phyloP scores from a whole-genome alignment of 2,329 filamentous ascomycete genomes.

The Microdochium trichocladiopsis region DNA sequence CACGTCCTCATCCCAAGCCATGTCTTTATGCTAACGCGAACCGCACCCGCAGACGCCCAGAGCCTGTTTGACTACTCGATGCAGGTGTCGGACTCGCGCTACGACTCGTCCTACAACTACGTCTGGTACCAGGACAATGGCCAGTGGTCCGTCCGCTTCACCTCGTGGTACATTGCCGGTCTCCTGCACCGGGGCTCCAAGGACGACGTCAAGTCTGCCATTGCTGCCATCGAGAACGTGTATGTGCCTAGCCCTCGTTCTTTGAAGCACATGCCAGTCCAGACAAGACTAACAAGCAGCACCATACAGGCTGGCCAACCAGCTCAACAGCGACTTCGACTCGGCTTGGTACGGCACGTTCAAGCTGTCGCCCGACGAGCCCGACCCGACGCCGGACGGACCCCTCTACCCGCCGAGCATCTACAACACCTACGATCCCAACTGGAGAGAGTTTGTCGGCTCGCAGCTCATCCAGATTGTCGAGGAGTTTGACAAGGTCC shows the following conservation, averaged over 20 bases:
- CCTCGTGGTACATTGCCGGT: constrained; percentile 31
- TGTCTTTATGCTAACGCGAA: not conserved
- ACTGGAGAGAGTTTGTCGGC: constrained; percentile 30
- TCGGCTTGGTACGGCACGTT: constrained; percentile 33
- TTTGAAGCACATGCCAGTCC: not conserved
- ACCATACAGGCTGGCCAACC: constrained; percentile 17
- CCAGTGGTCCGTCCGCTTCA: constrained; percentile 33
- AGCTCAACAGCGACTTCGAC: constrained; percentile 27
- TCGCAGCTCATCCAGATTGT: constrained; percentile 26
- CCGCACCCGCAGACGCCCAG: constrained; percentile 19
- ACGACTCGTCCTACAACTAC: constrained; percentile 32
- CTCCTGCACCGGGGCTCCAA: constrained; percentile 26
- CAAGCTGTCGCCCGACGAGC: constrained; percentile 31
- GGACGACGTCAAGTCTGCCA: constrained; percentile 25
- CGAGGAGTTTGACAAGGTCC: constrained; percentile 23
- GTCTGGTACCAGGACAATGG: constrained; percentile 33
- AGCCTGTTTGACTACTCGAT: constrained; percentile 31
- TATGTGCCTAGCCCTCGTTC: constrained; percentile 7
- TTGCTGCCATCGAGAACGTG: constrained; percentile 25
- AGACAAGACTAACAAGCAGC: not conserved
- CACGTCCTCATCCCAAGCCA: not conserved
- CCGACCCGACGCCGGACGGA: constrained; percentile 24
- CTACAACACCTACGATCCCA: constrained; percentile 23
- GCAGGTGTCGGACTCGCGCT: constrained; percentile 28
- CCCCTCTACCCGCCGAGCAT: constrained; percentile 23